These are phyloP conservation scores for Microcera coccophila DNA, from an alignment of 2,329 filamentous ascomycete species.

Conservation along the genomic window DNA sequence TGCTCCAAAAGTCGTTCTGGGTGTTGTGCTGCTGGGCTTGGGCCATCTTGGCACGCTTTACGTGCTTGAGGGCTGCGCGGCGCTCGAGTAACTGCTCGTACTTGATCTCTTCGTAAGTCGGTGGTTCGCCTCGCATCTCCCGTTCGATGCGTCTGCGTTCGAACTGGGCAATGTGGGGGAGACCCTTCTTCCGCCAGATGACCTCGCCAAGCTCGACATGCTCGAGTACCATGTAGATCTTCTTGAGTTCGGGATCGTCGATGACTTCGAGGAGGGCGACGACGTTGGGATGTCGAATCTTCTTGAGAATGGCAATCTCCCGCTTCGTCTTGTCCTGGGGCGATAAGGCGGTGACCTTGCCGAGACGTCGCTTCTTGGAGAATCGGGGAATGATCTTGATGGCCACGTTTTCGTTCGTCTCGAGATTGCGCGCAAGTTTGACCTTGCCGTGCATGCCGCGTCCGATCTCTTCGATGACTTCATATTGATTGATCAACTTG, in stretches of 20 bases:
- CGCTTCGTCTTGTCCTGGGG: constrained; percentile 81
- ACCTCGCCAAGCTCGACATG: constrained; percentile 94
- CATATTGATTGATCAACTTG: constrained; percentile 96
- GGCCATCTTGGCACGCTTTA: constrained; percentile 54
- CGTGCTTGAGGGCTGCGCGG: constrained; percentile 54
- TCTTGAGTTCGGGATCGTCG: constrained; percentile 91
- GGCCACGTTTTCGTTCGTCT: constrained; percentile 75
- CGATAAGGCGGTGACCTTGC: constrained; percentile 65
- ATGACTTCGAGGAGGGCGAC: constrained; percentile 95
- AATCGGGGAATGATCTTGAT: constrained; percentile 99
- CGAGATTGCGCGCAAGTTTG: constrained; percentile 81
- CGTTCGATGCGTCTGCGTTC: constrained; percentile 78
- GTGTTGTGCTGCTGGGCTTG: constrained; percentile 46
- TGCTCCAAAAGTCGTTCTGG: constrained; percentile 71
- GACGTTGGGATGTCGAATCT: constrained; percentile 95
- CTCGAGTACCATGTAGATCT: constrained; percentile 97
- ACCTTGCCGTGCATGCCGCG: constrained; percentile 97
- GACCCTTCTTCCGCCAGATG: constrained; percentile 84
- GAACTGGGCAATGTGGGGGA: constrained; percentile 75
- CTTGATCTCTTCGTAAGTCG: constrained; percentile 56
- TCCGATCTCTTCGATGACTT: constrained; percentile 93
- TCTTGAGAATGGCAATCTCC: constrained; percentile 97
- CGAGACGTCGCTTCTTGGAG: constrained; percentile 88
- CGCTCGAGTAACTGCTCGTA: constrained; percentile 58
- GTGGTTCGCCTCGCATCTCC: constrained; percentile 59